These are phyloP conservation scores for Aspergillus biplanus DNA, from an alignment of 495 filamentous ascomycete genomes.

Conservation along the genomic window DNA sequence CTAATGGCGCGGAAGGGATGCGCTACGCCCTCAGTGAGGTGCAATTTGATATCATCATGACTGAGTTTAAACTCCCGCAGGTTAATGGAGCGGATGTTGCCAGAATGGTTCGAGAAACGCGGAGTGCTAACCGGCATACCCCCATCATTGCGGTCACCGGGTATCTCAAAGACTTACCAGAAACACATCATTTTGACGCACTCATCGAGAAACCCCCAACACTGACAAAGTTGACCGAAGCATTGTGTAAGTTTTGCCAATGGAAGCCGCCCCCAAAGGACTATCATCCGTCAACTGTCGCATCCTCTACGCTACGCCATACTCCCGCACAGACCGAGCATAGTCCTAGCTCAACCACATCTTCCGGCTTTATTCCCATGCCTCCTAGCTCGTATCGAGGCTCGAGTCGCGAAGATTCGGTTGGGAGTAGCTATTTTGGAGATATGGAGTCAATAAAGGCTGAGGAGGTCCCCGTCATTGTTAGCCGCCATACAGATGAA, in stretches of 20 bases:
- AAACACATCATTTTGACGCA: slow-evolving; percentile 91
- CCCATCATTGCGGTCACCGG: slow-evolving; percentile 97
- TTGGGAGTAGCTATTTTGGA: slow-evolving; percentile 83
- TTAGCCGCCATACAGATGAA: slow-evolving; percentile 72
- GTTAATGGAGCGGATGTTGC: slow-evolving; percentile 94
- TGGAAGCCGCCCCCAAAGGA: slow-evolving; percentile 80
- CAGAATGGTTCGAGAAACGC: slow-evolving; percentile 94
- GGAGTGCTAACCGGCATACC: slow-evolving; percentile 91
- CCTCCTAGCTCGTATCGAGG: slow-evolving; percentile 75
- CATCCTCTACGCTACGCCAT: slow-evolving; percentile 63
- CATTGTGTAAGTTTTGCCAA: slow-evolving; percentile 80
- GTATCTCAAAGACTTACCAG: slow-evolving; percentile 92
- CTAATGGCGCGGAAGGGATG: slow-evolving; percentile 86
- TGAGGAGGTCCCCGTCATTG: slow-evolving; percentile 78
- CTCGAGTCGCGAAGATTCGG: slow-evolving; percentile 81
- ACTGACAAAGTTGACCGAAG: slow-evolving; percentile 81
- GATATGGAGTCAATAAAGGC: slow-evolving; percentile 78
- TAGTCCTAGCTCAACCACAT: slow-evolving; percentile 80
- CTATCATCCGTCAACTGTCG: slow-evolving; percentile 56
- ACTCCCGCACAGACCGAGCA: slow-evolving; percentile 67
- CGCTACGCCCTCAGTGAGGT: slow-evolving; percentile 92
- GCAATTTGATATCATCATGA: slow-evolving; percentile 94
- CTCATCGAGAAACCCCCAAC: slow-evolving; percentile 96
- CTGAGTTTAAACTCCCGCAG: slow-evolving; percentile 92
- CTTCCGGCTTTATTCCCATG: slow-evolving; percentile 71